Percentiles rank a stretch among this genome's conserved stretches.
phyloP scores from a whole-genome alignment of 148 eudicot genomes.

The Nyssa sinensis region DNA sequence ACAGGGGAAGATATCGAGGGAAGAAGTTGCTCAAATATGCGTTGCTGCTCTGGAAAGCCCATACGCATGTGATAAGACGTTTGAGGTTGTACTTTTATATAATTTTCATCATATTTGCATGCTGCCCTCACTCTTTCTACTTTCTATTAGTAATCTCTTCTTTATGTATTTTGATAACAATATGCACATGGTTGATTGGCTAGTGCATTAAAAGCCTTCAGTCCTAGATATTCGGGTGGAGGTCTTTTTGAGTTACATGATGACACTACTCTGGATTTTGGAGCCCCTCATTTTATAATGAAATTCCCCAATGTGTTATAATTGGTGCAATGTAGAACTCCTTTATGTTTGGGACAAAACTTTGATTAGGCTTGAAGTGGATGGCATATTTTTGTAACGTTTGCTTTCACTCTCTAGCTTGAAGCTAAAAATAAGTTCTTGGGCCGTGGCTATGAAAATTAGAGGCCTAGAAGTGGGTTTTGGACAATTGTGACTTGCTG shows the following conservation, averaged over 20 bases:
- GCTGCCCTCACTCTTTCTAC: too few species aligned
- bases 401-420: neutral
- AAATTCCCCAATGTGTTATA: neutral
- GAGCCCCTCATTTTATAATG: neutral
- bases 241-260: neutral
- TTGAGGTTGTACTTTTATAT: constrained; percentile 57
- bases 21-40: constrained; percentile 89
- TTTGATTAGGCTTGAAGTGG: neutral
- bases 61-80: constrained; percentile 88
- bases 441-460: neutral
- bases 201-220: neutral
- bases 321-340: neutral
- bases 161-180: too few species aligned
- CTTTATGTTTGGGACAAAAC: neutral
- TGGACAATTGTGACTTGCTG: neutral
- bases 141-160: too few species aligned
- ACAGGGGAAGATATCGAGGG: constrained; percentile 95
- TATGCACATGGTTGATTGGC: neutral
- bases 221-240: neutral
- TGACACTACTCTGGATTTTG: neutral
- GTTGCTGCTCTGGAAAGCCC: constrained; percentile 89
- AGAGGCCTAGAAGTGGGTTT: neutral
- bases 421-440: neutral
- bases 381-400: neutral
- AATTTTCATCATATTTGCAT: neutral